These are phyloP conservation scores for Plasmopara muralis DNA, from an alignment of 352 stramenopile genomes.

Conservation along the genomic window DNA sequence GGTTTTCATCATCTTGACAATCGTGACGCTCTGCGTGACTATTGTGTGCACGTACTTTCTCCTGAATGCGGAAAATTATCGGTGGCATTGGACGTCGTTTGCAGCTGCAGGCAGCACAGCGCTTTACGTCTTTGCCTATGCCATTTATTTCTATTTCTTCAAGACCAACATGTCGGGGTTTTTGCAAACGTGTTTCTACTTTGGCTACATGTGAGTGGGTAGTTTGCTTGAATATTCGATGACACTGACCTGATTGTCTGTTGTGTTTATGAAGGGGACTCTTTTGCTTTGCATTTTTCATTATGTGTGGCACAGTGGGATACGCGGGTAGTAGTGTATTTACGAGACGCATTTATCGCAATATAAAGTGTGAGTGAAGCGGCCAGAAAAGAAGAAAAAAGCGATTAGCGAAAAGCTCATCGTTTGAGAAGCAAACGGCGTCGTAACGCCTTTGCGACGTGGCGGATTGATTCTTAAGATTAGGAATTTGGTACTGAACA, in stretches of 20 bases:
- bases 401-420: not conserved
- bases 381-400: constrained; percentile 4
- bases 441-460: too few species aligned
- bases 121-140: constrained; percentile 98
- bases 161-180: constrained; percentile 99
- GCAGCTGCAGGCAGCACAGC: constrained; percentile 90
- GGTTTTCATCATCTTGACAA: constrained; percentile 95
- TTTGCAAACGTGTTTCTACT: constrained; percentile 98
- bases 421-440: too few species aligned
- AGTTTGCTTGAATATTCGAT: not conserved
- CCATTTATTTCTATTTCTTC: constrained; percentile 99
- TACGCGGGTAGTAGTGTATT: constrained; percentile 90
- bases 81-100: constrained; percentile 99
- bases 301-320: constrained; percentile 90
- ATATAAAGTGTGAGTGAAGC: constrained; percentile 93
- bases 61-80: constrained; percentile 98
- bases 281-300: constrained; percentile 90
- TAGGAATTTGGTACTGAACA: not conserved
- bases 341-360: constrained; percentile 92
- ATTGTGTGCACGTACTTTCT: constrained; percentile 99
- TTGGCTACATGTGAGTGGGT: constrained; percentile 94
- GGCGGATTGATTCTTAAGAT: too few species aligned
- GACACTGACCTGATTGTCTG: constrained; percentile 4
- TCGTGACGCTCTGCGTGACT: constrained; percentile 97
- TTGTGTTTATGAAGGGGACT: constrained; percentile 49